phyloP scores from a whole-genome alignment of 495 filamentous ascomycete genomes.

The Astrothelium macrocarpum region DNA sequence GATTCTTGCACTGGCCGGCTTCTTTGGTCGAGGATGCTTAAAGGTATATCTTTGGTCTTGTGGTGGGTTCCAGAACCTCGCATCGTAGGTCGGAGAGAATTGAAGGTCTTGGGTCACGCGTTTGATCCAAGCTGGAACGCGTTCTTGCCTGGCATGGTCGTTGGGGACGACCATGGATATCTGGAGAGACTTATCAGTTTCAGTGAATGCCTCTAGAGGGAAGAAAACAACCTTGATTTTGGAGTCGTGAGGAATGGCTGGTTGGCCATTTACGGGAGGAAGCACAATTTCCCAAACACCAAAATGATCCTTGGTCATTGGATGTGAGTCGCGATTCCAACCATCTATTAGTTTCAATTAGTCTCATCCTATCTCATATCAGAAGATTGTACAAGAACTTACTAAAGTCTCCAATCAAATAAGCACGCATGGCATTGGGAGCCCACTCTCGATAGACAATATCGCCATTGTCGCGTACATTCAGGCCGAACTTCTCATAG shows the following conservation, averaged over 20 bases:
- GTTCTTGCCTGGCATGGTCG: conserved; percentile 66
- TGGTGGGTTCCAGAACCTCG: conserved; percentile 94
- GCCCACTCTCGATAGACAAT: conserved; percentile 96
- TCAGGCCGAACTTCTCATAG: conserved; percentile 76
- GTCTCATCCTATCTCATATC: background rate
- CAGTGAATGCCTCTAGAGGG: background rate
- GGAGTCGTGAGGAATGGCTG: conserved; percentile 81
- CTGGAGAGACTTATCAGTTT: conserved; percentile 34
- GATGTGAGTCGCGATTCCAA: conserved; percentile 74
- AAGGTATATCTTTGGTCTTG: conserved; percentile 63
- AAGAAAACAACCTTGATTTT: conserved; percentile 70
- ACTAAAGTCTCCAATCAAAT: conserved; percentile 97
- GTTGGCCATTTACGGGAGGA: conserved; percentile 60
- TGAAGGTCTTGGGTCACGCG: conserved; percentile 86
- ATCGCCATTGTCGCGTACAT: conserved; percentile 66
- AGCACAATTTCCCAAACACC: conserved; percentile 83
- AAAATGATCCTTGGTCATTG: conserved; percentile 74
- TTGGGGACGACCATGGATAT: conserved; percentile 74
- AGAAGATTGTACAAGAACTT: conserved; percentile 25
- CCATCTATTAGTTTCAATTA: conserved; percentile 48
- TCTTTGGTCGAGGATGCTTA: conserved; percentile 72
- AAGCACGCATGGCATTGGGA: conserved; percentile 71
- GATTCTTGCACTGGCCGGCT: conserved; percentile 76
- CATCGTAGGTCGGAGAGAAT: conserved; percentile 85
- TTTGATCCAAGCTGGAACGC: conserved; percentile 92